Base-by-base conservation (phyloP, 306 rosid genomes). In the Quillaja saponaria region DNA sequence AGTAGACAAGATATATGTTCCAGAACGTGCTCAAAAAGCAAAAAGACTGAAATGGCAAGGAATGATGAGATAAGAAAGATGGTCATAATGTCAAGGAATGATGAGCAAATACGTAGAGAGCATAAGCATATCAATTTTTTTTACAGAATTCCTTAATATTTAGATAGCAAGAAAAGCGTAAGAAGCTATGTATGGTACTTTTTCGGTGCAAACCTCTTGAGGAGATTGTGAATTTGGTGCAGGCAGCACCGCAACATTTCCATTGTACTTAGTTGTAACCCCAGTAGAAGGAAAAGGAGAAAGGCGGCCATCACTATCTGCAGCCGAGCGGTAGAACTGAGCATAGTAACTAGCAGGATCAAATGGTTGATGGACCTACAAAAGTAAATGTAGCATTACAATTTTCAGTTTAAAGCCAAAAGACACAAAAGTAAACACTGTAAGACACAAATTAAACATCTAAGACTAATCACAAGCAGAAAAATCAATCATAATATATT, bases 281-380 rank as follows among this genome's bases (percentile, higher is more conserved):
- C 85, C 95, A 25, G 82, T 63, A 78, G 95, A 73, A 55, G 84
- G 78, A 76, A 91, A 86, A 14, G 98, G 96, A 61, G 99, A 88
- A 72, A 84, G 80, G 41, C 86, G 89, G 35, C 94, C 96, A 60
- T 86, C 99, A 72, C 66, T 70, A 74, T 86, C 99, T 64, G 83
- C 81, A 51, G 89, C 94, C 10, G 96, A 61, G 66, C 87, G 84
- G 75, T 89, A 92, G 80, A 75, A 86, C 71, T 89, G 99, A 67
- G 87, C 90, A 76, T 89, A 89, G 61, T 92, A 92, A 71, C 81
- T 83, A 61, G 95, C 11, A 15, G 88, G 94, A 75, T 92, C 96
- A 63, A 82, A 76, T 20, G 87, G 90, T 48, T 72, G 95, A 54
- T 84, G 95, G 45, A 92, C 90, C 98, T 88, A 67, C 57, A 75